phyloP scores from a whole-genome alignment of 169 alveolate species.

The Plasmodium ovale region DNA sequence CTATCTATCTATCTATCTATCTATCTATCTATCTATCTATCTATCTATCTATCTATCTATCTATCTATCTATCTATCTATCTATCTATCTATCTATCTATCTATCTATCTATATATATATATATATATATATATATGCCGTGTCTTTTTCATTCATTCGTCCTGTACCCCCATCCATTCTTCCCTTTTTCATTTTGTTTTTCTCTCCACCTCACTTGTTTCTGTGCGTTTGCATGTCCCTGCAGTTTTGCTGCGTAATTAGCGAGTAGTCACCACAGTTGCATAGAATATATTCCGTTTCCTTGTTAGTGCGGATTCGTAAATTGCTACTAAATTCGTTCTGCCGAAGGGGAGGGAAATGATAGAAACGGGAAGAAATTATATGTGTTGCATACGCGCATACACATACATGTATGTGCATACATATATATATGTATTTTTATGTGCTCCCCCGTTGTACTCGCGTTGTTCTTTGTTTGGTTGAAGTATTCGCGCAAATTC shows the following conservation, averaged over 20 bases:
- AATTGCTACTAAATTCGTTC: constrained; percentile 55
- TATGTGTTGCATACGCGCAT: background rate
- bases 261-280: constrained; percentile 58
- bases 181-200: constrained; percentile 3
- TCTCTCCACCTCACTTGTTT: constrained; percentile 12
- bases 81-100: background rate
- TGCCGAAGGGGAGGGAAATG: background rate
- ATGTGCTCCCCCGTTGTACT: background rate
- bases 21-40: too few species aligned
- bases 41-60: too few species aligned
- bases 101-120: constrained; percentile 3
- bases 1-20: too few species aligned
- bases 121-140: background rate
- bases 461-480: background rate
- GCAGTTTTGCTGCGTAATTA: constrained; percentile 66
- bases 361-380: background rate
- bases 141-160: background rate
- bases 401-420: background rate
- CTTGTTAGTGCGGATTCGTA: constrained; percentile 62
- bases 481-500: background rate
- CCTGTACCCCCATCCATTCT: background rate
- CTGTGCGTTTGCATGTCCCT: constrained; percentile 22
- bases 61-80: too few species aligned
- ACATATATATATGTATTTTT: background rate
- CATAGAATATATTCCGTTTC: constrained; percentile 73